Base-by-base conservation (phyloP, 2,329 filamentous ascomycete species). In the Beauveria pseudobassiana region DNA sequence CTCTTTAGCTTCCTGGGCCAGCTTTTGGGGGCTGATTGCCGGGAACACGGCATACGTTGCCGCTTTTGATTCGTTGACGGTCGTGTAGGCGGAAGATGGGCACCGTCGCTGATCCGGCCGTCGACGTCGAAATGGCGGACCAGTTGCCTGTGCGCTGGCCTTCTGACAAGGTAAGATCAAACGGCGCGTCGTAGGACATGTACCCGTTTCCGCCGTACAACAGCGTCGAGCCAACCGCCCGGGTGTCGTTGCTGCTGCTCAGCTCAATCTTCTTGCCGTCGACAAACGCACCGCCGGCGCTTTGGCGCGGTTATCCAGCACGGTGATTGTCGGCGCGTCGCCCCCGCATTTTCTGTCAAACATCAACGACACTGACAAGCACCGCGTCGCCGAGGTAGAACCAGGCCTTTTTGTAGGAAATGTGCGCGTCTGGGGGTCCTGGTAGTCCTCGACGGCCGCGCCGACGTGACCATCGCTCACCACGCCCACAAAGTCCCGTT, bases 341-440 rank as follows among this genome's bases (percentile, higher is more conserved):
- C 28, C 18, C 10, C 10, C 18, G 6, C 18, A 3, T 26, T 12
- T 1, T 51, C 62, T 46, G 42, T 63, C 60, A 58, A 38, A 68
- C 63, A 10, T 67, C 61, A 0, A 59, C 60, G 10, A 64, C 64
- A 5, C 54, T 63, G 34, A 68, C 64, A 10, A 68, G 61, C 3
- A 68, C 66, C 18, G 61, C 66, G 30, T 68, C 65, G 8, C 65
- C 64, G 7, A 65, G 55, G 50, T 62, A 64, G 59, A 68, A 67
- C 66, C 65, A 68, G 18, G 64, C 63, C 51, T 69, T 69, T 14
- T 62, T 65, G 16, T 67, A 69, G 2, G 65, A 62, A n/a, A 68
- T 55, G 50, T 54, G 62, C 2, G 61, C 65, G 8, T 64, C 58
- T 8, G 38, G 3, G 66, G 67, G 24, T 69, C 67, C 5, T 63